Percentiles rank a stretch among this genome's conserved stretches.
Evolutionary conservation across 371 early-diverging fungal species (phyloP).

Genomic region (Sporodiniella umbellata): DNA sequence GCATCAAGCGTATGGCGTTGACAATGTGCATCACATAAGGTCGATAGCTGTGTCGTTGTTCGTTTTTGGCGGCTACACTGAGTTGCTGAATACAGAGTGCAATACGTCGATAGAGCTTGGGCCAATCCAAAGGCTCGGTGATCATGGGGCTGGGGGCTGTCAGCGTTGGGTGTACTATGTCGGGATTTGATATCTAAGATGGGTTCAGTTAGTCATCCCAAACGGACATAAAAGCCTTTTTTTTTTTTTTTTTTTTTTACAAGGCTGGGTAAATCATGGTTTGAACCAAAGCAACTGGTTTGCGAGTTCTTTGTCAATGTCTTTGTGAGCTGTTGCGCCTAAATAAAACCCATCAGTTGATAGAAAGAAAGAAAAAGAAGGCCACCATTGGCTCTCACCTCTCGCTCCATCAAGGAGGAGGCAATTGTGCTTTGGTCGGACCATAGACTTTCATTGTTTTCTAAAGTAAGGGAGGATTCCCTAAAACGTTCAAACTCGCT

Average conservation of each 20-base stretch:
- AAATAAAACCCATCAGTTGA: too few relatives aligned
- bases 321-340: not conserved
- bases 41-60: conserved; percentile 39
- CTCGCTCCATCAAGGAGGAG: conserved; percentile 2
- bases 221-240: too few relatives aligned
- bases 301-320: not conserved
- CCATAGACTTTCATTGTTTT: conserved; percentile 3
- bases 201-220: too few relatives aligned
- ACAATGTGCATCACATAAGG: conserved; percentile 59
- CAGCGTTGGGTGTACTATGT: not conserved
- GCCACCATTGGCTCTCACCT: not conserved
- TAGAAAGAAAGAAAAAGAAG: too few relatives aligned
- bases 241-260: too few relatives aligned
- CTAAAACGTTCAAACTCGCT: not conserved
- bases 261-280: not conserved
- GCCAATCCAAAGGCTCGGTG: conserved; percentile 56
- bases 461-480: not conserved
- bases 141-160: not conserved
- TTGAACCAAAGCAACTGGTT: not conserved
- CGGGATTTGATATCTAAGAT: not conserved
- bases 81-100: conserved; percentile 67
- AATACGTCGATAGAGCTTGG: conserved; percentile 55
- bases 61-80: conserved; percentile 55
- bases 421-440: conserved; percentile 14
- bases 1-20: conserved; percentile 80